Evolutionary conservation across 257 asterid genomes (phyloP).

Genomic region (Leonotis leonurus): DNA sequence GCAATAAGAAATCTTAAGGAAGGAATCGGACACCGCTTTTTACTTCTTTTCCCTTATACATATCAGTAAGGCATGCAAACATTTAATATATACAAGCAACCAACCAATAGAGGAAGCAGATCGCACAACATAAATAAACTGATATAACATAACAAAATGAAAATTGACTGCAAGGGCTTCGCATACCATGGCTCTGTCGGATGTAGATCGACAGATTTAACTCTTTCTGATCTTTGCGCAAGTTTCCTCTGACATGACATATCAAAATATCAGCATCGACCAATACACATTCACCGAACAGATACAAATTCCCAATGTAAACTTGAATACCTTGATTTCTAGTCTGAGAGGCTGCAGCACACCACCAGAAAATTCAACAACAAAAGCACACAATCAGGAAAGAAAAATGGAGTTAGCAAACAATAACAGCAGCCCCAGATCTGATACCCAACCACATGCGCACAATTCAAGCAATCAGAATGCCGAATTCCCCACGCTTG

Average conservation of each 20-base stretch:
- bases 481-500: constrained; percentile 2
- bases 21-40: neutral
- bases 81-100: neutral
- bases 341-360: constrained; percentile 45
- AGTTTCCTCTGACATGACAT: constrained; percentile 41
- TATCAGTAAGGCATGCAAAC: constrained; percentile 7
- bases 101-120: neutral
- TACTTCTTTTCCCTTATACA: neutral
- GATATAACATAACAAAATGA: no score
- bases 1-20: neutral
- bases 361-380: constrained; percentile 2
- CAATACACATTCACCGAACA: constrained; percentile 11
- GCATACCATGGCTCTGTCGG: constrained; percentile 66
- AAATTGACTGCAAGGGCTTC: neutral
- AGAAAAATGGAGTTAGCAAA: constrained; percentile 17
- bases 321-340: constrained; percentile 41
- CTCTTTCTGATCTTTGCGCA: constrained; percentile 62
- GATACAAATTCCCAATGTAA: neutral
- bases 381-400: constrained; percentile 4
- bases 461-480: constrained; percentile 7
- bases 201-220: constrained; percentile 59
- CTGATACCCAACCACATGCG: constrained; percentile 11
- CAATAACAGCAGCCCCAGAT: constrained; percentile 24
- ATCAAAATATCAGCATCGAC: constrained; percentile 20
- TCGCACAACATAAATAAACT: no score